Base-by-base conservation (phyloP, 208 protist species). In the Lotmaria passim region DNA sequence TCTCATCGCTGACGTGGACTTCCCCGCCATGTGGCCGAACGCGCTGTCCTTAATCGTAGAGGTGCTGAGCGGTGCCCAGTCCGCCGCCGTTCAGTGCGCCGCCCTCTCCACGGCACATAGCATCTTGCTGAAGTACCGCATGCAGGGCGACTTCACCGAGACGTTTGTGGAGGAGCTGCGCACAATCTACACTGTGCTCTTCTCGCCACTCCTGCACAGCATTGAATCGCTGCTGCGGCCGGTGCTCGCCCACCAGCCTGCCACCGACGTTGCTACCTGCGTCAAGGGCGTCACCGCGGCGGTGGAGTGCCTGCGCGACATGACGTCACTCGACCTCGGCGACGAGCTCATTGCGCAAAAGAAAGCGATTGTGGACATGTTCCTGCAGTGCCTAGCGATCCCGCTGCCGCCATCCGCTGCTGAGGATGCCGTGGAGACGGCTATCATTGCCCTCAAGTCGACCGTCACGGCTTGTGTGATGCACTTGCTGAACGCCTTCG, bases 291-390 rank as follows among this genome's bases (percentile, higher is more conserved):
- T 90, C 44, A 80, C 72, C 8, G 79, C 76, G 12, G 83, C 82
- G 7, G 79, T 96, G 30, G 83, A 97, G 62, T 94, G 86, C 31
- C 76, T 96, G 34, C 81, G 79, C 44, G 89, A 96, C 43, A 83
- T 97, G 17, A 94, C 83, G 17, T 80, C 73, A n/a, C 74, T 98
- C 26, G 97, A 98, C 77, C 71, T 99, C 44, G 95, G 96, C 23
- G 97, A 98, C 58, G 97, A 95, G 63, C 97, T 99, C 67, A 93
- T 98, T 64, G 82, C 88, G 65, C 75, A 89, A 60, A 72, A 98
- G 36, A 69, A 82, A 7, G 67, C 68, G 19, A 93, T 96, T 44
- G 89, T 94, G 23, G 51, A 79, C 31, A 41, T 89, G 36, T 83
- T 92, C 26, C 55, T 89, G 10, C 69, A 73, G 5, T 91, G 85